Conservation (phyloP, 768 basidiomycete species). For the Xerocomellus intermedius region DNA sequence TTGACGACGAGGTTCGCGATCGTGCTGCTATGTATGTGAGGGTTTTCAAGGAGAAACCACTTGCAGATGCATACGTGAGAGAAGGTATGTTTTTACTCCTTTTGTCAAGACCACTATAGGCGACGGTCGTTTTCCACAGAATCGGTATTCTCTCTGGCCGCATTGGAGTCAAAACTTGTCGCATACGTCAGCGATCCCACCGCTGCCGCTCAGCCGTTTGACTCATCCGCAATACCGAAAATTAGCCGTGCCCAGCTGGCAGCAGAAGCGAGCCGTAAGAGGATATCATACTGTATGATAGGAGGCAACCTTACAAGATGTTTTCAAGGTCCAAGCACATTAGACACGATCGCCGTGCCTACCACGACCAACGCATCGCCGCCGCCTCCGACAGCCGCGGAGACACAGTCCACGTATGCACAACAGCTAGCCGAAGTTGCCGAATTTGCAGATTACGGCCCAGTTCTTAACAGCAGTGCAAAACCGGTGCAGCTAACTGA, state of each 20-base stretch:
- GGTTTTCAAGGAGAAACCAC: slow-evolving; percentile 71
- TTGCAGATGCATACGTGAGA: slow-evolving; percentile 87
- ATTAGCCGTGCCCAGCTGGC: slow-evolving; percentile 92
- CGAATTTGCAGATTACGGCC: slow-evolving; percentile 81
- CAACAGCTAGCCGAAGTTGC: slow-evolving; percentile 85
- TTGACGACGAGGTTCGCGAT: slow-evolving; percentile 98
- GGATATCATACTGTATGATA: neutral
- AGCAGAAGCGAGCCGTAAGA: slow-evolving; percentile 82
- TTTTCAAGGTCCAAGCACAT: slow-evolving; percentile 69
- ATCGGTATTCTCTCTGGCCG: slow-evolving; percentile 88
- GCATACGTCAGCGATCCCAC: slow-evolving; percentile 85
- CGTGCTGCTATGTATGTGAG: slow-evolving; percentile 93
- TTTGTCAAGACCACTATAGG: neutral
- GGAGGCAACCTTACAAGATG: slow-evolving; percentile 11
- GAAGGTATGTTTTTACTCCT: slow-evolving; percentile 61
- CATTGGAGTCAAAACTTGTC: slow-evolving; percentile 89
- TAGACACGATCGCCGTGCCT: slow-evolving; percentile 82
- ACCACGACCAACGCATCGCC: slow-evolving; percentile 58
- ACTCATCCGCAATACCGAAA: slow-evolving; percentile 83
- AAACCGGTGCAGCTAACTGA: slow-evolving; percentile 87
- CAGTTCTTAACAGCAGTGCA: slow-evolving; percentile 81
- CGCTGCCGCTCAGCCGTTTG: slow-evolving; percentile 74
- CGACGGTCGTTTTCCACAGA: slow-evolving; percentile 48
- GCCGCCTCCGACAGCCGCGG: slow-evolving; percentile 78
- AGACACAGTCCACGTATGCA: slow-evolving; percentile 84